Evolutionary conservation across 148 eudicot genomes (phyloP).

Genomic region (Chenopodium suecicum): DNA sequence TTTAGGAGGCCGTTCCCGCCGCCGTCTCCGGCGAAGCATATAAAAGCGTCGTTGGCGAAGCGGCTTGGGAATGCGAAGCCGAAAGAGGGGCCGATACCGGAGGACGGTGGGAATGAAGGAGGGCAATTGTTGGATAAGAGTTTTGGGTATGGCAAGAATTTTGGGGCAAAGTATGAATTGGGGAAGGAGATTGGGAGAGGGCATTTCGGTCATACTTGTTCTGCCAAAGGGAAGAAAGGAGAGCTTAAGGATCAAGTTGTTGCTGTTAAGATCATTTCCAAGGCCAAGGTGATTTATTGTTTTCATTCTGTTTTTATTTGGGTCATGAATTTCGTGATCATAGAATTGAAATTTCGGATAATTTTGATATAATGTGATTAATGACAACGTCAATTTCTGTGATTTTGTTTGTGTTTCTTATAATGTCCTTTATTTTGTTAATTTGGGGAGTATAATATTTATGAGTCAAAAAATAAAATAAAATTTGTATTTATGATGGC

Average conservation of each 20-base stretch:
- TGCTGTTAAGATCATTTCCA: slow-evolving; percentile 73
- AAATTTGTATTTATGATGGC: neutral
- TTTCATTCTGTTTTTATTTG: no score
- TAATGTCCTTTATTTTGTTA: neutral
- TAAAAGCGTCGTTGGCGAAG: slow-evolving; percentile 58
- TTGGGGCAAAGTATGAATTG: slow-evolving; percentile 55
- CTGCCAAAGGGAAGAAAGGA: slow-evolving; percentile 47
- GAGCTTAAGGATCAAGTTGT: slow-evolving; percentile 51
- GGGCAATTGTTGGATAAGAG: slow-evolving; percentile 48
- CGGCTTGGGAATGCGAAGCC: slow-evolving; percentile 47
- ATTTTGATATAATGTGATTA: neutral
- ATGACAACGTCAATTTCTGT: neutral
- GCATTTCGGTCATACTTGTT: slow-evolving; percentile 74
- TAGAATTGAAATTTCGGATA: neutral
- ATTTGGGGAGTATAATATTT: neutral
- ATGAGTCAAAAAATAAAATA: no score
- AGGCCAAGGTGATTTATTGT: slow-evolving; percentile 49
- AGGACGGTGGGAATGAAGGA: slow-evolving; percentile 30
- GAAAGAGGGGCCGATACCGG: slow-evolving; percentile 53
- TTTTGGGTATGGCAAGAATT: slow-evolving; percentile 60
- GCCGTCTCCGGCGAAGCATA: slow-evolving; percentile 76
- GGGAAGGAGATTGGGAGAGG: slow-evolving; percentile 73
- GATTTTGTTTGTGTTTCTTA: neutral
- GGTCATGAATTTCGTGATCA: neutral
- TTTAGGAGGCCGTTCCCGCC: slow-evolving; percentile 61